A percentile compares a stretch with the other conserved stretches of the same genome.
These are phyloP conservation scores for Xerocomus minutiporus DNA, from an alignment of 1,284 basidiomycete species.

Conservation along the genomic window DNA sequence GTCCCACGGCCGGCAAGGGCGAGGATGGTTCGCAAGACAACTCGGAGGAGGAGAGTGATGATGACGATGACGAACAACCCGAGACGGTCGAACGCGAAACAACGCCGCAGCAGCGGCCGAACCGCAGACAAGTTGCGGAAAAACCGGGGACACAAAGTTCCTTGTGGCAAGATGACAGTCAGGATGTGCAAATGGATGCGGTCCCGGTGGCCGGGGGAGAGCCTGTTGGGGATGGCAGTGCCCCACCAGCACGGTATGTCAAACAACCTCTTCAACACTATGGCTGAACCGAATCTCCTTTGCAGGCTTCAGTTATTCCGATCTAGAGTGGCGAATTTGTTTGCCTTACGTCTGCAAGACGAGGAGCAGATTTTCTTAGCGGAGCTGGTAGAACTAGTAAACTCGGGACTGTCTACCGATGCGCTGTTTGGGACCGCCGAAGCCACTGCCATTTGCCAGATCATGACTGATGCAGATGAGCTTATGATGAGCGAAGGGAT, in stretches of 20 bases:
- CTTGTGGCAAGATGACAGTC: constrained; percentile 58
- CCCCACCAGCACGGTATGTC: constrained; percentile 55
- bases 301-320: constrained; percentile 75
- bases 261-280: background rate
- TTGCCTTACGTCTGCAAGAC: constrained; percentile 66
- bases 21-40: constrained; percentile 38
- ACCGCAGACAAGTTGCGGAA: constrained; percentile 29
- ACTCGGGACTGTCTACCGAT: constrained; percentile 67
- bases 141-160: constrained; percentile 41
- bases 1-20: constrained; percentile 38
- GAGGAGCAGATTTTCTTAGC: constrained; percentile 71
- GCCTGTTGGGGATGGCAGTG: constrained; percentile 39
- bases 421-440: constrained; percentile 78
- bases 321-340: constrained; percentile 64
- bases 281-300: constrained; percentile 8
- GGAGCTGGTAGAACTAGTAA: constrained; percentile 73
- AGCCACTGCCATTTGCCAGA: constrained; percentile 67
- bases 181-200: constrained; percentile 60
- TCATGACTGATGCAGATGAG: constrained; percentile 82
- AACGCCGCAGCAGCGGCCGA: constrained; percentile 35
- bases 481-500: constrained; percentile 84
- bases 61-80: constrained; percentile 34
- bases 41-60: constrained; percentile 44
- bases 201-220: constrained; percentile 36
- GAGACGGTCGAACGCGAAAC: constrained; percentile 50